Base-by-base conservation (phyloP, 345 rosid genomes). In the Erodium maritimum region DNA sequence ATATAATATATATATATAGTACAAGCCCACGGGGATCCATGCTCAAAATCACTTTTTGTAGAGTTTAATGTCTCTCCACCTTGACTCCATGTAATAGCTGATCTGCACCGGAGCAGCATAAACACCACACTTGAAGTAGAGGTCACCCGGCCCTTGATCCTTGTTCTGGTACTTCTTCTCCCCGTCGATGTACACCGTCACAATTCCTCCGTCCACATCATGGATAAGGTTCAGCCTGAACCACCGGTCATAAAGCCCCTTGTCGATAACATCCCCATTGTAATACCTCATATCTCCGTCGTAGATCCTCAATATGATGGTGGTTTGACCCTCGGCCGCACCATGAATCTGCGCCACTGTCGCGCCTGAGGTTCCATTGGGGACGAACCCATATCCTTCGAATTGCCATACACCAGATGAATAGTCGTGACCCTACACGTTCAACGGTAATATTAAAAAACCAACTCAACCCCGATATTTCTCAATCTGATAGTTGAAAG, bases 391-490 rank as follows among this genome's bases (percentile, higher is more conserved):
- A 17, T 61, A 56, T 4, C 79, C 82, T 59, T 77, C 76, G 46
- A 77, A 74, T 62, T 74, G 79, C 82, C 79, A 71, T 1, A 66
- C 70, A 52, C 79, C 79, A 17, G 76, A 68, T 23, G 76, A 61
- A 22, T 71, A 74, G 59, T 77, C 74, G 4, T 65, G 65, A 0
- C 74, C 76, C 79, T 77, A 57, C 19, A 56, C 18, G 21, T 33
- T 29, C 12, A n/a, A 13, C 16, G 19, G 8, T 14, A 24, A 50
- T 37, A 9, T 23, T 11, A 2, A 0, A 45, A 58, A n/a, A 34
- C 16, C 0, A 23, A 8, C 4, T 20, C 6, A 20, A 21, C n/a
- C n/a, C n/a, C n/a, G n/a, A n/a, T n/a, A n/a, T n/a, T n/a, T n/a
- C n/a, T n/a, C n/a, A n/a, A n/a, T n/a, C n/a, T n/a, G n/a, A n/a